Base-by-base conservation (phyloP, 2,329 filamentous ascomycete genomes). In the Fusarium piperis region DNA sequence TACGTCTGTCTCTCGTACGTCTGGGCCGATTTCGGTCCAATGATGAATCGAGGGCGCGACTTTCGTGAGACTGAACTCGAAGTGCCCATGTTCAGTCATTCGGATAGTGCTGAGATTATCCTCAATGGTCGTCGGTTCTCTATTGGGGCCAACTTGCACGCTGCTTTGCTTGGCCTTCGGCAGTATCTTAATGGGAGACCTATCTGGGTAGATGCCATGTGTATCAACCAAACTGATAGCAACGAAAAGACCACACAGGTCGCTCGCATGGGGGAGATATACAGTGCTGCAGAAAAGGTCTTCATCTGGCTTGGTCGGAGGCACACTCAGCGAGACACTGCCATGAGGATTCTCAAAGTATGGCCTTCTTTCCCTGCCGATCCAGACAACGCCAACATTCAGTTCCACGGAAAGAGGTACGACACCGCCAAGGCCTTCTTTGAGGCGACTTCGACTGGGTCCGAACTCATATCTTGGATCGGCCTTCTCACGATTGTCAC, bases 1-100 rank as follows among this genome's bases (percentile, higher is more conserved):
- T 67, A 67, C 15, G 32, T 28, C 32, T 68, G 64, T 2, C 64
- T 68, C 8, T 68, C 66, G 2, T 68, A 68, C 9, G 66, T 68
- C 12, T 68, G 66, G 66, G 39, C 48, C 1, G 66, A 68, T n/a
- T 67, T 64, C 2, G 66, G 66, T 4, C 66, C 66, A 5, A 55
- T 67, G 52, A 33, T 57, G 44, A 67, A 67, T 23, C 53, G 53
- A 4, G 51, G 38, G 0, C 66, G 64, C 1, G 64, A 68, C 35
- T 68, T 68, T 52, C 66, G 64, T 1, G 33, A 67, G 33, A 36
- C 38, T 12, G 66, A 67, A 11, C 44, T 67, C n/a, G 64, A 68
- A 20, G 64, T 64, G 2, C 64, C 64, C 18, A 59, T 55, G 13
- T 67, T 68, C 2, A 62, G 59, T 2, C 30, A 67, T n/a, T 39